phyloP scores from a whole-genome alignment of 768 basidiomycete species.

The Dendrothele bispora region DNA sequence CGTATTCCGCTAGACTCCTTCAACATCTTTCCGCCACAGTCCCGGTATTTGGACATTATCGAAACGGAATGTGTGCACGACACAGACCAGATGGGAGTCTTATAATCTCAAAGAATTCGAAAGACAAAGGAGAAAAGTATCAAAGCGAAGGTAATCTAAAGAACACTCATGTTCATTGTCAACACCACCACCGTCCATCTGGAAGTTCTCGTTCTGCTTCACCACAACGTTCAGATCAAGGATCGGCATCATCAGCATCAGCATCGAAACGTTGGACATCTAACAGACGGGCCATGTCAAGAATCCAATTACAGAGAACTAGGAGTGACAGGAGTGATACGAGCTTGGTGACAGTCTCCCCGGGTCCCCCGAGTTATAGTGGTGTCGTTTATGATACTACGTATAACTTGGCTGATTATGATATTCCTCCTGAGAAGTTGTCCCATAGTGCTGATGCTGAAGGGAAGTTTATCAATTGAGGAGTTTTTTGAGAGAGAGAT shows the following conservation, averaged over 20 bases:
- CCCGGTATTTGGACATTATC: no score
- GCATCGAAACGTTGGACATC: conserved; percentile 1
- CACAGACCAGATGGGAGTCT: no score
- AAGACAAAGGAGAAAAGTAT: no score
- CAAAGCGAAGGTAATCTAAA: no score
- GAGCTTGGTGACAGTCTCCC: neutral
- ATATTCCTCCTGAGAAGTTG: no score
- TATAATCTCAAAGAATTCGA: no score
- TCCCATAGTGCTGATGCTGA: no score
- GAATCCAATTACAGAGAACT: neutral
- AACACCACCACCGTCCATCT: neutral
- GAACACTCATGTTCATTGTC: neutral
- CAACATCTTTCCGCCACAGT: conserved; percentile 1
- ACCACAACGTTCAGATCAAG: neutral
- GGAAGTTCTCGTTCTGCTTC: conserved; percentile 1
- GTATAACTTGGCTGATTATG: no score
- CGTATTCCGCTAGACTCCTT: conserved; percentile 1
- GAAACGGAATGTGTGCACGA: no score
- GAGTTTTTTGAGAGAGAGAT: no score
- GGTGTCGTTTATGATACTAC: no score
- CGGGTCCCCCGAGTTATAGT: conserved; percentile 5
- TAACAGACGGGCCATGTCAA: neutral
- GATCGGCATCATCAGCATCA: neutral
- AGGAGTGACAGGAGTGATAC: neutral
- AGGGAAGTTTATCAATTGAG: no score